phyloP scores from a whole-genome alignment of 441 rosid genomes.

The Capsella rubella region DNA sequence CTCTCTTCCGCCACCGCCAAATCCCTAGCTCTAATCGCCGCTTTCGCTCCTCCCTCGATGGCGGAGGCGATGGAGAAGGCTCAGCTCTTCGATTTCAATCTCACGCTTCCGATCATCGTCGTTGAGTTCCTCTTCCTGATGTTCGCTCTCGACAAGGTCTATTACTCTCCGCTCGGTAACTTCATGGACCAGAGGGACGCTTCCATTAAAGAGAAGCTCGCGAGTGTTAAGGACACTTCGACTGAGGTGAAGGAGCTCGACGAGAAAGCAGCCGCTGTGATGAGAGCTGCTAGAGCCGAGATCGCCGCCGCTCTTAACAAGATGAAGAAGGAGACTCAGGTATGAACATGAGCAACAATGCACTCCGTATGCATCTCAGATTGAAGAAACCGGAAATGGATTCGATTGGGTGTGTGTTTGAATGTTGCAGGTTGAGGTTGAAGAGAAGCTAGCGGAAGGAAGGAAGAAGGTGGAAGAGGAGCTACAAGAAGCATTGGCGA shows the following conservation, averaged over 20 bases:
- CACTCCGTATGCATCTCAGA: background rate
- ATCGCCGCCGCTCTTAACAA: constrained; percentile 81
- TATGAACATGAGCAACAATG: background rate
- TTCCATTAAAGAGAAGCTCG: constrained; percentile 78
- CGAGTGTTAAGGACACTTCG: constrained; percentile 79
- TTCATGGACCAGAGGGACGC: constrained; percentile 90
- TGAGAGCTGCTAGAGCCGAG: constrained; percentile 92
- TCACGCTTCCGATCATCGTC: constrained; percentile 86
- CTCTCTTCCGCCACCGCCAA: constrained; percentile 56
- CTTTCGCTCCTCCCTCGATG: constrained; percentile 68
- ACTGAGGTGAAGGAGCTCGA: constrained; percentile 84
- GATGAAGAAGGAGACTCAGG: constrained; percentile 93
- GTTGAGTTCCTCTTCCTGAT: constrained; percentile 79
- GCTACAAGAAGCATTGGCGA: constrained; percentile 70
- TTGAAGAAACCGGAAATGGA: background rate
- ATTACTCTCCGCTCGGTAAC: constrained; percentile 81
- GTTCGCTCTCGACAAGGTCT: constrained; percentile 86
- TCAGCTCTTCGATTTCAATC: constrained; percentile 88
- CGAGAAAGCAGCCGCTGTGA: constrained; percentile 77
- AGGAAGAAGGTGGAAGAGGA: constrained; percentile 85
- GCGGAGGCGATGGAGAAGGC: constrained; percentile 88
- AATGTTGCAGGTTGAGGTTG: constrained; percentile 56
- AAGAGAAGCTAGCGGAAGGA: constrained; percentile 63
- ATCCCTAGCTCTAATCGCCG: constrained; percentile 65
- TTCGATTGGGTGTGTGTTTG: background rate